Evolutionary conservation across 495 filamentous ascomycete genomes (phyloP), one percentile per base, ranked within the genome.

Genomic region (Barbatosphaeria neglecta): DNA sequence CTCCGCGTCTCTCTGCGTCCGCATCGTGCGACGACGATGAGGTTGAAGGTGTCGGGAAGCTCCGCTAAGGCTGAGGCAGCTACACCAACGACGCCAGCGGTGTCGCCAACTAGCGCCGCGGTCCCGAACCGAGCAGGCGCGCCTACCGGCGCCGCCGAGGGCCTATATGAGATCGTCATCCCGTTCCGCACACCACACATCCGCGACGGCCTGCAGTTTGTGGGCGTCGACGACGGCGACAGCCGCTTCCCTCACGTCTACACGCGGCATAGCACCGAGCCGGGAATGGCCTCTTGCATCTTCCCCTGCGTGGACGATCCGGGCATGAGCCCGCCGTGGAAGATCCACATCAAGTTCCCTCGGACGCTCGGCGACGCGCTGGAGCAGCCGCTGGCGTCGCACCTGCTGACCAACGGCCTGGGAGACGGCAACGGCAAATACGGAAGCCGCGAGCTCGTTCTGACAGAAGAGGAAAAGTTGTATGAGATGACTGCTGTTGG

Each of bases 241-340:
- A 58, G 65, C 41, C 75, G 89, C 50, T 97, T 90, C 57, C 90
- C 92, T 0, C 88, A 97, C 61, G 83, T 84, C 1, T 99, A 90
- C 59, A 90, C 93, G 0, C 86, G 82, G 20, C 90, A 89, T 51
- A 82, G 79, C 2, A 61, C 81, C 15, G 80, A 81, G 42, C 78
- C 87, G 5, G 87, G 89, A n/a, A 77, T 76, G 31, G 83, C 87
- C 5, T 90, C 79, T 45, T 84, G 82, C 54, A 76, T 96, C 10
- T 97, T 97, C 54, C 92, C 92, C 9, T 96, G 90, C 52, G 70
- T 96, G 20, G 93, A 97, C 58, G 84, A 94, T 57, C 73, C 81
- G 4, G 74, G 76, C 22, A 78, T 84, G 24, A 76, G 87, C 45
- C 90, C 82, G 59, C 79, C 78, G 1, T 99, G 90, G 89, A 88